A percentile compares a stretch with the other conserved stretches of the same genome.
These are phyloP conservation scores for Aquanectria penicillioides DNA, from an alignment of 2,329 filamentous ascomycete species.

Conservation along the genomic window DNA sequence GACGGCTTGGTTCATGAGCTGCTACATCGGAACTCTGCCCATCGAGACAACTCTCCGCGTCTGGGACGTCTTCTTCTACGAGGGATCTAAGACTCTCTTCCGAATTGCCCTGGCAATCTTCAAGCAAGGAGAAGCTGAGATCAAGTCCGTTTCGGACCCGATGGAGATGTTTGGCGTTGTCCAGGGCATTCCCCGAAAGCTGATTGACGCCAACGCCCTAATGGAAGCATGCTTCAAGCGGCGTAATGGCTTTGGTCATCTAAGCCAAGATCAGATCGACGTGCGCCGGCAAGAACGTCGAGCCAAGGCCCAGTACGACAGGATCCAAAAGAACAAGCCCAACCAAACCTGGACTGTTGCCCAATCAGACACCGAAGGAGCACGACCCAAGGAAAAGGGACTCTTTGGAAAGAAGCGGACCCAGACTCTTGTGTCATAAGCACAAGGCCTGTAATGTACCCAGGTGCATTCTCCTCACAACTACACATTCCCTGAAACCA, in stretches of 20 bases:
- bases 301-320: constrained; percentile 59
- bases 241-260: constrained; percentile 80
- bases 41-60: constrained; percentile 92
- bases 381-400: constrained; percentile 49
- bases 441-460: neutral
- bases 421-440: constrained; percentile 27
- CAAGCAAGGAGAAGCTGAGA: constrained; percentile 85
- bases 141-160: constrained; percentile 81
- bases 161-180: constrained; percentile 98
- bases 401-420: constrained; percentile 54
- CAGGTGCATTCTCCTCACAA: constrained; percentile 2
- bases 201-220: constrained; percentile 83
- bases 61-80: constrained; percentile 96
- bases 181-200: constrained; percentile 82
- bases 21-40: constrained; percentile 91
- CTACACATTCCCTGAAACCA: neutral
- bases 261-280: constrained; percentile 86
- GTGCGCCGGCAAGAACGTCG: constrained; percentile 76
- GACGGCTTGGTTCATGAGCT: constrained; percentile 98
- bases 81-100: constrained; percentile 93
- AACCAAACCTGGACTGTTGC: constrained; percentile 45
- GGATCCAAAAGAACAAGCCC: constrained; percentile 41
- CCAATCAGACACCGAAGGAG: constrained; percentile 42
- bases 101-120: constrained; percentile 91
- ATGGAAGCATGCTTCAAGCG: constrained; percentile 86